Base-by-base conservation (phyloP, 1,284 basidiomycete species). In the Trichosporon asahii region DNA sequence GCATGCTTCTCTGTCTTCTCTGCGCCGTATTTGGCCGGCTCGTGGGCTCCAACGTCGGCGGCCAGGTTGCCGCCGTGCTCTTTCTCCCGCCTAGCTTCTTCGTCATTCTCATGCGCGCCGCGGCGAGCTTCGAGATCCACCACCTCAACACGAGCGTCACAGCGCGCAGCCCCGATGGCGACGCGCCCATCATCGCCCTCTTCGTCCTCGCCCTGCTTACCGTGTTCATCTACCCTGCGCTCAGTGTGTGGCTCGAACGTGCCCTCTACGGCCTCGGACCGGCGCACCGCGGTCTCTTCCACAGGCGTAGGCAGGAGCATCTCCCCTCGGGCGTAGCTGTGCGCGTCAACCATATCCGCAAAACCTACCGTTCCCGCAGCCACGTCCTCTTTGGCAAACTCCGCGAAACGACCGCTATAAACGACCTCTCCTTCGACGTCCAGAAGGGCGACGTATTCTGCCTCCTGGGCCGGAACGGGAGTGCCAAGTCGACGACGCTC, bases 81-180 rank as follows among this genome's bases (percentile, higher is more conserved):
- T 80, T 93, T 46, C 91, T 92, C 77, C 91, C 91, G 0, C 89
- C 91, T 0, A 87, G 87, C 12, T 92, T 88, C 79, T 92, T 90
- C 75, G 86, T 91, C 18, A 92, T 91, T 74, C 88, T 88, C n/a
- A 87, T 89, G 27, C 86, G 89, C 61, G 87, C 87, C 1, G 86
- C 91, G 3, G 87, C 87, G 67, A 89, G 89, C 7, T 93, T 86
- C 74, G 91, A 93, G 79, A 86, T 86, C 64, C 82, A 88, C 66
- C 83, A 85, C 55, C 78, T 87, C 55, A 78, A 86, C 2, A 88
- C 89, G 0, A 85, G 88, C 72, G 76, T 87, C 1, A 69, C 89
- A 11, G 84, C 86, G 55, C 83, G 84, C 0, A 89, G 90, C 78
- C 90, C 90, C 1, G 87, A 89, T 72, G 85, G 86, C 69, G 81